phyloP scores from a whole-genome alignment of 2,329 filamentous ascomycete genomes.

The Fusarium buharicum region DNA sequence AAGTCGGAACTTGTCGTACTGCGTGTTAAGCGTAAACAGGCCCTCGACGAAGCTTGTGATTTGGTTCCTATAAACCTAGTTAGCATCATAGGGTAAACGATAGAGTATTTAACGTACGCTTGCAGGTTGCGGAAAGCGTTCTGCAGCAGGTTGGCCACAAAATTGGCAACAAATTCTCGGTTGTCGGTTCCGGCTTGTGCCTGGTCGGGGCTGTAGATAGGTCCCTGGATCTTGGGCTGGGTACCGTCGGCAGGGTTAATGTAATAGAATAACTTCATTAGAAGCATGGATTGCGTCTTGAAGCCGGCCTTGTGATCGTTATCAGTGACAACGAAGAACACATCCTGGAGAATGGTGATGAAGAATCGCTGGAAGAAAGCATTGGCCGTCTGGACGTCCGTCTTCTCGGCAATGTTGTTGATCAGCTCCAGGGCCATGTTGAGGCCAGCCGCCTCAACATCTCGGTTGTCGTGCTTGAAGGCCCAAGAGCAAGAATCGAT shows the following conservation, averaged over 20 bases:
- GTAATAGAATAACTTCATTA: slow-evolving; percentile 96
- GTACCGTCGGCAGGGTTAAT: slow-evolving; percentile 76
- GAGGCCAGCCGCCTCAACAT: slow-evolving; percentile 94
- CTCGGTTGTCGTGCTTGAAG: slow-evolving; percentile 99
- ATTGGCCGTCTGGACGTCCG: slow-evolving; percentile 85
- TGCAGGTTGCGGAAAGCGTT: slow-evolving; percentile 95
- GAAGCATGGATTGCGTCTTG: slow-evolving; percentile 94
- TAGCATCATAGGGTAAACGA: slow-evolving; percentile 45
- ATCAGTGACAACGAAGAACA: slow-evolving; percentile 98
- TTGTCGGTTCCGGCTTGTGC: slow-evolving; percentile 86
- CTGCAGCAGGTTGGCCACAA: slow-evolving; percentile 84
- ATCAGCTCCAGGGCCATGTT: slow-evolving; percentile 99
- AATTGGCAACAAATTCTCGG: slow-evolving; percentile 88
- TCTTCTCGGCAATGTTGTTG: slow-evolving; percentile 95
- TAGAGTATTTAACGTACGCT: slow-evolving; percentile 67
- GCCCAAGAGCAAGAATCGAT: slow-evolving; percentile 99
- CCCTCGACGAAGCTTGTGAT: slow-evolving; percentile 91
- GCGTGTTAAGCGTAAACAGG: slow-evolving; percentile 86
- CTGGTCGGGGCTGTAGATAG: slow-evolving; percentile 87
- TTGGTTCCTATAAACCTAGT: slow-evolving; percentile 71
- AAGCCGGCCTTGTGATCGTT: slow-evolving; percentile 99
- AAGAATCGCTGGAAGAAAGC: slow-evolving; percentile 99
- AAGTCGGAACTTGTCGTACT: slow-evolving; percentile 94
- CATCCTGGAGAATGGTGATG: slow-evolving; percentile 92
- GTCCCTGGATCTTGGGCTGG: slow-evolving; percentile 87